phyloP scores from a whole-genome alignment of 345 rosid species.

The Eucalyptus pauciflora region DNA sequence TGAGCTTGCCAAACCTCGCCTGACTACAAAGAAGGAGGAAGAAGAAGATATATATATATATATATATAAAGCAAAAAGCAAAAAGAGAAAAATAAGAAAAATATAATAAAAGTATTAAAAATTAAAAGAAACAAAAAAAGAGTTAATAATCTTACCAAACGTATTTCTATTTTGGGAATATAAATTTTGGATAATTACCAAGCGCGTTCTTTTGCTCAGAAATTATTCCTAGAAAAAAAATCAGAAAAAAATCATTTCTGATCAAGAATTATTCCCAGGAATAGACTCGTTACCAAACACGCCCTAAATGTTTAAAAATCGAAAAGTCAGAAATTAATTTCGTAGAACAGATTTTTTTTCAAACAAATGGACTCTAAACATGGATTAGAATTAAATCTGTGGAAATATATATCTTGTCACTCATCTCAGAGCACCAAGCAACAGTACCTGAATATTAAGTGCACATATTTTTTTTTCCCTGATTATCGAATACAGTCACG shows the following conservation, averaged over 20 bases:
- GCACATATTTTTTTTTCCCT: neutral
- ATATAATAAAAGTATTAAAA: too few relatives aligned
- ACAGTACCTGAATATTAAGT: neutral
- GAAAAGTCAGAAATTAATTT: neutral
- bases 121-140: too few relatives aligned
- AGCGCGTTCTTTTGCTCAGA: fast-evolving
- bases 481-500: neutral
- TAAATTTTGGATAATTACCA: fast-evolving
- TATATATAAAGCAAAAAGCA: too few relatives aligned
- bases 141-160: too few relatives aligned
- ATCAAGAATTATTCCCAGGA: fast-evolving
- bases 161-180: too few relatives aligned
- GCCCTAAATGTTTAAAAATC: fast-evolving
- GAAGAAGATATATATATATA: too few relatives aligned
- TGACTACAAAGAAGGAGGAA: too few relatives aligned
- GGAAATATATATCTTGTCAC: neutral
- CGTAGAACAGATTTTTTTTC: neutral
- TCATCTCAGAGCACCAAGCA: neutral
- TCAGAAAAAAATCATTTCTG: too few relatives aligned
- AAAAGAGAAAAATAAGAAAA: too few relatives aligned
- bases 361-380: neutral
- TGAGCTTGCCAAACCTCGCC: too few relatives aligned
- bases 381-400: neutral
- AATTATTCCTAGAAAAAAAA: fast-evolving
- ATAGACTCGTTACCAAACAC: fast-evolving